Conservation (phyloP, 148 eudicot species). For the Polygonum maritimum region DNA sequence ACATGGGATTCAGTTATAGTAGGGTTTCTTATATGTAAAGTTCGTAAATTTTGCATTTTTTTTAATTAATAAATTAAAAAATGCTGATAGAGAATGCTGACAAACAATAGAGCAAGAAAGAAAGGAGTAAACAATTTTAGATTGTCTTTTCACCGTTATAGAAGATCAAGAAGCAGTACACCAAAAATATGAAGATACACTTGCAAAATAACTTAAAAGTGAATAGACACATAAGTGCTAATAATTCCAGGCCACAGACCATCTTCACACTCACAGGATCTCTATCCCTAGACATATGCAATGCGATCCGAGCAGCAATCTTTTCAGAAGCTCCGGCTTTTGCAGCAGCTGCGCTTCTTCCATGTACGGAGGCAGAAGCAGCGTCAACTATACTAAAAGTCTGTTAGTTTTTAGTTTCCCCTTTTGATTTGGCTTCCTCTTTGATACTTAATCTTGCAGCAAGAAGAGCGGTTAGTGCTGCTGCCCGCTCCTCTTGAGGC, state of each 20-base stretch:
- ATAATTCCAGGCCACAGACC: slow-evolving; percentile 73
- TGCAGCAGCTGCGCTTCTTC: slow-evolving; percentile 96
- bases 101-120: neutral
- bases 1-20: no score
- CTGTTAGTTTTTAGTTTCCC: slow-evolving; percentile 42
- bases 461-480: slow-evolving; percentile 66
- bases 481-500: slow-evolving; percentile 86
- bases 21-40: no score
- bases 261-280: slow-evolving; percentile 87
- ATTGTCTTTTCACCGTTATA: neutral
- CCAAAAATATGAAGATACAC: neutral
- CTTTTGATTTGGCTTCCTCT: slow-evolving; percentile 49
- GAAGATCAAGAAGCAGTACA: neutral
- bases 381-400: slow-evolving; percentile 83
- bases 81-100: neutral
- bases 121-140: neutral
- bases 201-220: neutral
- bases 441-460: slow-evolving; percentile 82
- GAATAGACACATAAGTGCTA: neutral
- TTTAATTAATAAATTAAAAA: neutral
- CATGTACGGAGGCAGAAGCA: slow-evolving; percentile 97
- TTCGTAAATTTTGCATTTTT: no score
- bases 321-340: slow-evolving; percentile 69
- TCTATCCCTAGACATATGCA: slow-evolving; percentile 95
- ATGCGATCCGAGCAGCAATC: slow-evolving; percentile 95